Evolutionary conservation across 768 basidiomycete species (phyloP).

Genomic region (Hericium rajendrae): DNA sequence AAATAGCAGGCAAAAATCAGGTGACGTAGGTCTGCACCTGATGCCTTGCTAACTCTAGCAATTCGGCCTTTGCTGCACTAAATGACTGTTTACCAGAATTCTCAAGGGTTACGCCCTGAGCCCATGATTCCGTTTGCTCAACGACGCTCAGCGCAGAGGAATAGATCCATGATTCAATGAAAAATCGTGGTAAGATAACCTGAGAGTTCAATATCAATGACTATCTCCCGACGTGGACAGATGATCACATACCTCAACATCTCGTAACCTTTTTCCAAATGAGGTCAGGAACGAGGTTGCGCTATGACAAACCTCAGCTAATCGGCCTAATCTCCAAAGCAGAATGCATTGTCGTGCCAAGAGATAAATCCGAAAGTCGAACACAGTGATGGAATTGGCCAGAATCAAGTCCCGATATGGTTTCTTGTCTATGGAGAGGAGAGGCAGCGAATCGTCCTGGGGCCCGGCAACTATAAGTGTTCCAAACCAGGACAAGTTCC

Average conservation of each 20-base stretch:
- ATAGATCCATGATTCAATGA: conserved; percentile 91
- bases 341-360: conserved; percentile 79
- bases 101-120: conserved; percentile 37
- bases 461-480: conserved; percentile 60
- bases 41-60: conserved; percentile 77
- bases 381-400: conserved; percentile 82
- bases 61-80: conserved; percentile 78
- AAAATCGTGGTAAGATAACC: conserved; percentile 51
- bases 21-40: conserved; percentile 44
- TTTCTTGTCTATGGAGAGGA: conserved; percentile 73
- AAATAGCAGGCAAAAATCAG: not conserved
- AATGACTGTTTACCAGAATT: conserved; percentile 38
- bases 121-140: conserved; percentile 72
- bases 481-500: conserved; percentile 89
- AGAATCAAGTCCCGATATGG: conserved; percentile 85
- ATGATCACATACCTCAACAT: conserved; percentile 49
- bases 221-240: not conserved
- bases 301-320: conserved; percentile 64
- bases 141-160: conserved; percentile 80
- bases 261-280: conserved; percentile 68
- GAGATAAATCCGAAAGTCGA: conserved; percentile 89
- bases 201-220: conserved; percentile 18
- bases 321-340: conserved; percentile 55
- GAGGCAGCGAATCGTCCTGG: conserved; percentile 71
- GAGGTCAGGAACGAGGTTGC: conserved; percentile 64